Evolutionary conservation across 2,329 filamentous ascomycete genomes (phyloP).

Genomic region (Clonostachys chloroleuca): DNA sequence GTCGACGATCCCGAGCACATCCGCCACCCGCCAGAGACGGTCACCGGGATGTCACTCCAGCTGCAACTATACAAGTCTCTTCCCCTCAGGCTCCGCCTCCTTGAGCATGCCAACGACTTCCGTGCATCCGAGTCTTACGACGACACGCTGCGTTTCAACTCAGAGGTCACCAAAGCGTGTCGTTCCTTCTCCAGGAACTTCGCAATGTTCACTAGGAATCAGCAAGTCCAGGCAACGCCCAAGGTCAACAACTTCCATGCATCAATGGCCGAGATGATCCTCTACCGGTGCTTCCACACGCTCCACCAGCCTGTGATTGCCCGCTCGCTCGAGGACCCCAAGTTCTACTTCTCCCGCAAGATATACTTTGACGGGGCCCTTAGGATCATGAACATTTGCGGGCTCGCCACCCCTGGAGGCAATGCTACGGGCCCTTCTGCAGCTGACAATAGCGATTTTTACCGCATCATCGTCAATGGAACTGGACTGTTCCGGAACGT

Average conservation of each 20-base stretch:
- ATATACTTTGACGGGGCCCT: slow-evolving; percentile 37
- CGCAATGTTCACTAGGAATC: slow-evolving; percentile 24
- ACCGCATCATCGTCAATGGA: slow-evolving; percentile 30
- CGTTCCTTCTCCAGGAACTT: slow-evolving; percentile 23
- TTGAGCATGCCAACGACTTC: slow-evolving; percentile 41
- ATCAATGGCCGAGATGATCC: slow-evolving; percentile 32
- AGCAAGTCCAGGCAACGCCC: slow-evolving; percentile 7
- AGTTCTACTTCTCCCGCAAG: slow-evolving; percentile 49
- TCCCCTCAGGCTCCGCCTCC: slow-evolving; percentile 33
- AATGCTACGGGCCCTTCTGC: slow-evolving; percentile 8
- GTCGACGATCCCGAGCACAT: neutral
- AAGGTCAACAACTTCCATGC: slow-evolving; percentile 31
- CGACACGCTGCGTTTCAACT: slow-evolving; percentile 38
- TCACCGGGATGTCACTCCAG: slow-evolving; percentile 46
- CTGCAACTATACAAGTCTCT: slow-evolving; percentile 39
- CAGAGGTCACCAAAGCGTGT: slow-evolving; percentile 34
- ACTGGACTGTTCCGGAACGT: slow-evolving; percentile 36
- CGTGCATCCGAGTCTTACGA: slow-evolving; percentile 35
- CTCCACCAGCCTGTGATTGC: slow-evolving; percentile 48
- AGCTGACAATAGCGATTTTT: slow-evolving; percentile 17
- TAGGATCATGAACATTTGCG: slow-evolving; percentile 24
- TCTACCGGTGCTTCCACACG: slow-evolving; percentile 43
- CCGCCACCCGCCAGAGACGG: slow-evolving; percentile 10
- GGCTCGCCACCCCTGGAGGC: slow-evolving; percentile 13
- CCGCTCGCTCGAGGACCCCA: slow-evolving; percentile 35